Conservation (phyloP, 768 basidiomycete genomes). For the Pleurotus tuber-regium region DNA sequence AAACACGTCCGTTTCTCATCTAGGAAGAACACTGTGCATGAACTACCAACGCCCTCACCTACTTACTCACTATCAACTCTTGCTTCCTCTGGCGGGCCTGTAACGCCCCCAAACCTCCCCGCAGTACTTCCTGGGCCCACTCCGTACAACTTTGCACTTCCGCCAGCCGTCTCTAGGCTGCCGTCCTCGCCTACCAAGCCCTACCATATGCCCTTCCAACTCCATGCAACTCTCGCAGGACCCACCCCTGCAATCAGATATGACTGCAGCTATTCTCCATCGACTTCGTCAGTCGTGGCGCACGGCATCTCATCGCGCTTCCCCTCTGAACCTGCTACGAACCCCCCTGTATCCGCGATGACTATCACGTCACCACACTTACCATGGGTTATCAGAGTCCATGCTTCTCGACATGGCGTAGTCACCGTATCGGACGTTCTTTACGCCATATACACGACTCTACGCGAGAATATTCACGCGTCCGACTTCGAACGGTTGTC, state of each 20-base stretch:
- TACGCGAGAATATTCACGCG: conserved; percentile 37
- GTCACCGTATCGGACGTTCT: conserved; percentile 38
- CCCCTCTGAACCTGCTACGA: conserved; percentile 29
- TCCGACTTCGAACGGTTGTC: conserved; percentile 37
- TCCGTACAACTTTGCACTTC: background rate
- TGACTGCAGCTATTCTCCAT: background rate
- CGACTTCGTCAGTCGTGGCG: background rate
- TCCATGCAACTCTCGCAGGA: background rate
- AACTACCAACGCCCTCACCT: background rate
- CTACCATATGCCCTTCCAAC: background rate
- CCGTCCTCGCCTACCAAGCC: background rate
- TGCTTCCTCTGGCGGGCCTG: background rate
- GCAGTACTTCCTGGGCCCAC: background rate
- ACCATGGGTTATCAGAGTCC: conserved; percentile 34
- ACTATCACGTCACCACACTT: conserved; percentile 28
- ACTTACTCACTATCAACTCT: background rate
- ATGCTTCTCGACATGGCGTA: conserved; percentile 17
- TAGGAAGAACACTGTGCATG: background rate
- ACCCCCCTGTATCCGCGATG: conserved; percentile 31
- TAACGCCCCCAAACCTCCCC: background rate
- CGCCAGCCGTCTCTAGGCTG: too few species aligned
- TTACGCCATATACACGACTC: conserved; percentile 36
- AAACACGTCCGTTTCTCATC: background rate
- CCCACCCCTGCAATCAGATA: background rate
- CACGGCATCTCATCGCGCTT: background rate